Percentiles rank a stretch among this genome's conserved stretches.
Conservation (phyloP, 768 basidiomycete genomes). For the Suillus cothurnatus region DNA sequence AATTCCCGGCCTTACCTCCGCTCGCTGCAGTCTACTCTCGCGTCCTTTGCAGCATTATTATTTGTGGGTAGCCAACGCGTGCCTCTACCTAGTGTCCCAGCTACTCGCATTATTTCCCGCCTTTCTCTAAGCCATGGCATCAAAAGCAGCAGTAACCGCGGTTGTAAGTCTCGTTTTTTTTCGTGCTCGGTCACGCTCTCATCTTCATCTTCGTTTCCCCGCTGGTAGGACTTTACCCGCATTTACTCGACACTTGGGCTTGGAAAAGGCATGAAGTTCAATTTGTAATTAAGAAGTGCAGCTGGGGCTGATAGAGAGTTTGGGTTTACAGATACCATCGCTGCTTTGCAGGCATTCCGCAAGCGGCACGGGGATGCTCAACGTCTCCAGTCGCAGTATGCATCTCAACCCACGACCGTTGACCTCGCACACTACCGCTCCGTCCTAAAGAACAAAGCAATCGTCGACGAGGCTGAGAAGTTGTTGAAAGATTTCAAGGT, state of each 20-base stretch:
- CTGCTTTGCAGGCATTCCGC: slow-evolving; percentile 92
- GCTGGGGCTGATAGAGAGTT: neutral
- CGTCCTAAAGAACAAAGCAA: slow-evolving; percentile 87
- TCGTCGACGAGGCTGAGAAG: slow-evolving; percentile 94
- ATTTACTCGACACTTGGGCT: slow-evolving; percentile 82
- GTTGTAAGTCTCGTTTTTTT: slow-evolving; percentile 48
- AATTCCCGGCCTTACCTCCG: slow-evolving; percentile 28
- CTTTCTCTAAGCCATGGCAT: slow-evolving; percentile 53
- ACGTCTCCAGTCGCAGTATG: slow-evolving; percentile 63
- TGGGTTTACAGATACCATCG: slow-evolving; percentile 72
- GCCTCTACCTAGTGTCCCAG: neutral
- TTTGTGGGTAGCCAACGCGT: slow-evolving; percentile 2
- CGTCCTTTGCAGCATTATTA: slow-evolving; percentile 13
- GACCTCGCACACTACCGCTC: slow-evolving; percentile 93
- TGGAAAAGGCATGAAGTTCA: slow-evolving; percentile 68
- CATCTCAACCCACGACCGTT: slow-evolving; percentile 76
- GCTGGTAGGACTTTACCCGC: slow-evolving; percentile 74
- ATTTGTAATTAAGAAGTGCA: slow-evolving; percentile 5
- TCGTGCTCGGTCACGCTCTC: neutral
- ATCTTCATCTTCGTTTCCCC: slow-evolving; percentile 17
- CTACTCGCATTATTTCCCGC: slow-evolving; percentile 7
- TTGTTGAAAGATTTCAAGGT: slow-evolving; percentile 88
- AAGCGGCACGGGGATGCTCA: slow-evolving; percentile 92
- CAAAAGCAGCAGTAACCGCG: slow-evolving; percentile 70
- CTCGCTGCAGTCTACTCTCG: slow-evolving; percentile 15